phyloP scores from a whole-genome alignment of 345 rosid genomes.

The Noccaea bulbosa region DNA sequence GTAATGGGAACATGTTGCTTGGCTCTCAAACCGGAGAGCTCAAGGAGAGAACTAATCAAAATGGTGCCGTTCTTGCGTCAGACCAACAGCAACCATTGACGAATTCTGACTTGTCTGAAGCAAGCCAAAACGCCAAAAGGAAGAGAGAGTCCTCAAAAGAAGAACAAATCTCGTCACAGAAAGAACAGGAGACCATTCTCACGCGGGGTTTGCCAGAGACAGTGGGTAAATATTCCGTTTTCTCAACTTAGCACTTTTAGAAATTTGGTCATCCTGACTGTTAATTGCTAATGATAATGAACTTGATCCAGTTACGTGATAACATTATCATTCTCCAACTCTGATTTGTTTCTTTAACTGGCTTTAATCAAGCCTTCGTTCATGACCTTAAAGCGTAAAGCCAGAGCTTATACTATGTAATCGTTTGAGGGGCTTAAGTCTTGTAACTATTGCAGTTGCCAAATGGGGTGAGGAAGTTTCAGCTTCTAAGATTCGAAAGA shows the following conservation, averaged over 20 bases:
- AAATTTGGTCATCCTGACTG: not conserved
- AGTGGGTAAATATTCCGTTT: slow-evolving; percentile 36
- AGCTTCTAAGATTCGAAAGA: slow-evolving; percentile 43
- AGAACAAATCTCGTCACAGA: slow-evolving; percentile 17
- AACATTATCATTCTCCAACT: not conserved
- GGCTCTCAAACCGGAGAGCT: slow-evolving; percentile 44
- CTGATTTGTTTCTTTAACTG: not conserved
- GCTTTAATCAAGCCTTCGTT: slow-evolving; percentile 6
- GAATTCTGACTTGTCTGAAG: slow-evolving; percentile 27
- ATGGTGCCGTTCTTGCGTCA: slow-evolving; percentile 54
- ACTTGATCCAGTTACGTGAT: not conserved
- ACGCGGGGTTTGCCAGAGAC: slow-evolving; percentile 46
- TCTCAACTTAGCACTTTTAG: not conserved
- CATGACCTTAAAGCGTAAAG: not conserved
- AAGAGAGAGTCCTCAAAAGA: slow-evolving; percentile 41
- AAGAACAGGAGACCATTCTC: slow-evolving; percentile 32
- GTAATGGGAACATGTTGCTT: slow-evolving; percentile 33
- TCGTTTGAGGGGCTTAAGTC: slow-evolving; percentile 19
- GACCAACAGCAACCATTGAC: slow-evolving; percentile 32
- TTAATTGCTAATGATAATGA: slow-evolving; percentile 7
- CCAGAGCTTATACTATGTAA: slow-evolving; percentile 24
- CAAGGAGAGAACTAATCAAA: slow-evolving; percentile 48
- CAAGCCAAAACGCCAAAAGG: slow-evolving; percentile 39
- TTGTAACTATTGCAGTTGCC: slow-evolving; percentile 59
- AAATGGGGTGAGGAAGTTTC: slow-evolving; percentile 69